phyloP scores from a whole-genome alignment of 768 basidiomycete species.

The Mrakia hoshinonis region DNA sequence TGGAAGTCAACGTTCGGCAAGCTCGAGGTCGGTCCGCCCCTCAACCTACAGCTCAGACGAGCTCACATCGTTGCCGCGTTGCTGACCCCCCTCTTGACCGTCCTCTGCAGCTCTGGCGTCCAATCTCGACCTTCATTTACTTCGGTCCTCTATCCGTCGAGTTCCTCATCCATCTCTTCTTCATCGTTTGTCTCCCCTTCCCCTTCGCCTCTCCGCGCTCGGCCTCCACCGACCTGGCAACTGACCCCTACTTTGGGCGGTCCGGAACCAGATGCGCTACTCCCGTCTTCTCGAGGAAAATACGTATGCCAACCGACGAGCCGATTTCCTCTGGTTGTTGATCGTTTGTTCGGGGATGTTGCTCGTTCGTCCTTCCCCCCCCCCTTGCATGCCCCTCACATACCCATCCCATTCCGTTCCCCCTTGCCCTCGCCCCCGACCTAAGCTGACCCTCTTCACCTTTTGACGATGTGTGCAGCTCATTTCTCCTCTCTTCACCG shows the following conservation, averaged over 20 bases:
- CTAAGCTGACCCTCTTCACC: background rate
- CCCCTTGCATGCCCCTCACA: background rate
- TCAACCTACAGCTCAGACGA: background rate
- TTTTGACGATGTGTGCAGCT: background rate
- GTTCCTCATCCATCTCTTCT: constrained; percentile 94
- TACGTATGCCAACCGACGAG: constrained; percentile 78
- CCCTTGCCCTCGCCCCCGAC: background rate
- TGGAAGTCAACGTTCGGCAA: constrained; percentile 75
- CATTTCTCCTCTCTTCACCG: constrained; percentile 61
- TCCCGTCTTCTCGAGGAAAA: constrained; percentile 95
- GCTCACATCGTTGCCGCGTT: background rate
- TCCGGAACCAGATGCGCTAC: constrained; percentile 68
- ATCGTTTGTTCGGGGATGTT: constrained; percentile 75
- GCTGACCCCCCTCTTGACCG: background rate
- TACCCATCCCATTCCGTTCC: background rate
- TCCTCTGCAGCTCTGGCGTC: constrained; percentile 67
- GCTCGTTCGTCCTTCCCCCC: constrained; percentile 52
- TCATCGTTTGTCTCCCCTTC: constrained; percentile 62
- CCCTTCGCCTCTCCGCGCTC: too few species aligned
- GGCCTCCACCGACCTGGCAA: background rate
- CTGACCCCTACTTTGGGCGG: background rate
- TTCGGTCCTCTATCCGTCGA: constrained; percentile 89
- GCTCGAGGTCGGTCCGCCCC: constrained; percentile 52
- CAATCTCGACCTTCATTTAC: constrained; percentile 86
- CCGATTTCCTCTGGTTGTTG: constrained; percentile 93